phyloP scores from a whole-genome alignment of 2,329 filamentous ascomycete genomes.

The Colletotrichum euphorbiae region DNA sequence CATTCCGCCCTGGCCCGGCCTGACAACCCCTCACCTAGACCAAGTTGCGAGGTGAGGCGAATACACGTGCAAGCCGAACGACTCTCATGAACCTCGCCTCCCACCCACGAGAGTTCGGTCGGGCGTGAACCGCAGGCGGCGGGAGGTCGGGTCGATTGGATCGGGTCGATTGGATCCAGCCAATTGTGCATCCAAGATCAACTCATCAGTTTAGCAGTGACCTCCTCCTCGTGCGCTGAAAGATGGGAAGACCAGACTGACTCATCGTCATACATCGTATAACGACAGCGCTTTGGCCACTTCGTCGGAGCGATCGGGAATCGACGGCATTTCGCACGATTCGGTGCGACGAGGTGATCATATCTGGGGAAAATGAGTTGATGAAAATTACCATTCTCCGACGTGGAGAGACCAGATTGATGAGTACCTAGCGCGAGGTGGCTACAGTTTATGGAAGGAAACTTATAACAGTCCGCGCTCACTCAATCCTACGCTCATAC shows the following conservation, averaged over 20 bases:
- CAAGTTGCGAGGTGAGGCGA: neutral
- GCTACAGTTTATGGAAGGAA: neutral
- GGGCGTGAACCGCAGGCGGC: neutral
- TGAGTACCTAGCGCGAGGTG: neutral
- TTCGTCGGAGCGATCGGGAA: neutral
- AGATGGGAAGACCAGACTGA: neutral
- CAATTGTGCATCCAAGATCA: neutral
- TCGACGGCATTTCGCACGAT: neutral
- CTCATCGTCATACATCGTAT: conserved; percentile 11
- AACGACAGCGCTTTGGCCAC: conserved; percentile 1
- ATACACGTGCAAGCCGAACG: conserved; percentile 21
- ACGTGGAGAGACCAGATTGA: conserved; percentile 4
- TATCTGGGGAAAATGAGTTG: neutral
- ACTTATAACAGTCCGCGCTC: neutral
- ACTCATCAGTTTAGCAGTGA: conserved; percentile 14
- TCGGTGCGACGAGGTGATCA: neutral
- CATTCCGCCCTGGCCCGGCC: neutral
- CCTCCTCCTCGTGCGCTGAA: neutral
- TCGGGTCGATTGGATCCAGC: conserved; percentile 1
- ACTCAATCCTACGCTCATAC: neutral
- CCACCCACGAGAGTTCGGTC: conserved; percentile 8
- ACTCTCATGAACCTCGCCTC: neutral
- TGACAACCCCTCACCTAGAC: neutral
- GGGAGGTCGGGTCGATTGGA: conserved; percentile 3
- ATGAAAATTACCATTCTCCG: neutral